Base-by-base conservation (phyloP, 2,329 filamentous ascomycete genomes). In the Colletotrichum tropicicola region DNA sequence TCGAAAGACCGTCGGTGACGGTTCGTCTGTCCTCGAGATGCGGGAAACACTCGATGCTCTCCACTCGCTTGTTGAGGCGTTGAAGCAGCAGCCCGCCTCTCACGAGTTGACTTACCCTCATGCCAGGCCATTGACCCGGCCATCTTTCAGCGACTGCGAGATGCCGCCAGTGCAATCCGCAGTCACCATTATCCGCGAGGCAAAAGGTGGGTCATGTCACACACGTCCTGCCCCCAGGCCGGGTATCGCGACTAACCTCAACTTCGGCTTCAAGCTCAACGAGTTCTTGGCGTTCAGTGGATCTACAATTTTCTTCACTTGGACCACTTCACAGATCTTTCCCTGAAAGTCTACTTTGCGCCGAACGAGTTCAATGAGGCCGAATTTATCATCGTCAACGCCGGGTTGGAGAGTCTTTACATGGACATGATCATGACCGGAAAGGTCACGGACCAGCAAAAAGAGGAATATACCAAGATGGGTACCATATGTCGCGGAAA, bases 1-100 rank as follows among this genome's bases (percentile, higher is more conserved):
- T 3, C 73, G 78, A 21, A 76, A 80, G 57, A 76, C 75, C 4
- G 76, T 78, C 15, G 71, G 69, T 10, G 70, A 72, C 23, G 71
- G 66, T n/a, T 68, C 73, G 9, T 69, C 73, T 0, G 70, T 73
- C 7, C 70, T 76, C 1, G 74, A 78, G 65, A 68, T 79, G 68
- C 71, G 72, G 4, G 75, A 78, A 59, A 75, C 76, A 1, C 58
- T 79, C 6, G 73, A 77, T 43, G 74, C 77, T 1, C 73, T 79
- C 2, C 72, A 73, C 32, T 70, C 74, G 3, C 68, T 74, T 15
- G 72, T 74, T 37, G 67, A 72, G n/a, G 66, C 70, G 25, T 66
- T 73, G 60, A 72, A 71, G 45, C 68, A 69, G 4, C 72, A 73
- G 27, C 68, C 71, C 7, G 70, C 68, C 3, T 55, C 69, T 1